phyloP scores from a whole-genome alignment of 2,329 filamentous ascomycete genomes.

The Elsinoe australis region DNA sequence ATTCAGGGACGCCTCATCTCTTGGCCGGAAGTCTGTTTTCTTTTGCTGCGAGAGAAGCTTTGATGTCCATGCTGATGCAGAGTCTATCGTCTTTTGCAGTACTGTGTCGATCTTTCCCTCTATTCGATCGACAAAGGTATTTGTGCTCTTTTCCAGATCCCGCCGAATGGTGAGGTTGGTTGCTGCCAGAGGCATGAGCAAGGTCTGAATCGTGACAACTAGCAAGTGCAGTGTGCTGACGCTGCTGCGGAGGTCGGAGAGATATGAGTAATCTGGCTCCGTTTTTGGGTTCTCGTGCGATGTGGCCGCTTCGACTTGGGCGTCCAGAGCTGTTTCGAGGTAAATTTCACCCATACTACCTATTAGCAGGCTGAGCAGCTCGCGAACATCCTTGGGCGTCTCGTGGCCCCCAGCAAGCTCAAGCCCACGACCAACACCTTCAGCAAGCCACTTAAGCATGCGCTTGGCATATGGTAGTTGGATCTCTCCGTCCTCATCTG shows the following conservation, averaged over 20 bases:
- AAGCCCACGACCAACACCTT: slow-evolving; percentile 82
- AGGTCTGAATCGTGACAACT: slow-evolving; percentile 82
- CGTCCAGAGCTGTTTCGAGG: slow-evolving; percentile 57
- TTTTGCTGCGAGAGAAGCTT: slow-evolving; percentile 69
- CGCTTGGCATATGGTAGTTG: slow-evolving; percentile 85
- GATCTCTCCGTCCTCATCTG: slow-evolving; percentile 78
- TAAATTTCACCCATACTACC: slow-evolving; percentile 82
- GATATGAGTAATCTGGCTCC: slow-evolving; percentile 81
- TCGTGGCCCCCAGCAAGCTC: slow-evolving; percentile 83
- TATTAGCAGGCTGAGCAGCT: slow-evolving; percentile 74
- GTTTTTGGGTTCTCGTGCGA: slow-evolving; percentile 66
- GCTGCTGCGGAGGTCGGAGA: slow-evolving; percentile 68
- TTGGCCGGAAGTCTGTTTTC: slow-evolving; percentile 85
- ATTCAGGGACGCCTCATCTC: slow-evolving; percentile 67
- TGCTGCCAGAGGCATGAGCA: slow-evolving; percentile 81
- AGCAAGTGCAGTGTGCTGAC: slow-evolving; percentile 89
- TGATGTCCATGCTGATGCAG: slow-evolving; percentile 66
- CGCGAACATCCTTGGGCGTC: slow-evolving; percentile 86
- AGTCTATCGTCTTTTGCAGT: slow-evolving; percentile 62
- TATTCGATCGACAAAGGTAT: slow-evolving; percentile 63
- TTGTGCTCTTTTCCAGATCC: slow-evolving; percentile 79
- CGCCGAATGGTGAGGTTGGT: slow-evolving; percentile 83
- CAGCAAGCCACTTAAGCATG: slow-evolving; percentile 96
- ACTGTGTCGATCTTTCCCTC: slow-evolving; percentile 75
- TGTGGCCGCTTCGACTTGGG: slow-evolving; percentile 65